Conservation (phyloP, 164 flowering plant genomes). For the Litsea cubeba region DNA sequence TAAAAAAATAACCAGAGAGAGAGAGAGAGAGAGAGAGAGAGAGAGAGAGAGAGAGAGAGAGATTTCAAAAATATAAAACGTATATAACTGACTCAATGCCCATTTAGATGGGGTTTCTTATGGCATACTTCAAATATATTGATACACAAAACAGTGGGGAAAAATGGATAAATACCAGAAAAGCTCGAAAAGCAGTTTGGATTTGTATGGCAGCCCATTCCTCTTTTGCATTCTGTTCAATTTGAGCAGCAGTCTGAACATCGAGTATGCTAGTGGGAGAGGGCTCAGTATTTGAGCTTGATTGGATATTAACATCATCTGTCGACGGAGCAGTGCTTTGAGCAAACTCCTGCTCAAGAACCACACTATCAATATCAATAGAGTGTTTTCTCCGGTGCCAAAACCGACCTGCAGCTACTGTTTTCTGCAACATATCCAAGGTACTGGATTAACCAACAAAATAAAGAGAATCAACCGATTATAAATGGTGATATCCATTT, state of each 20-base stretch:
- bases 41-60: no score
- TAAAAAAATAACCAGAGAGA: no score
- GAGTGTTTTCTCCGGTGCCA: slow-evolving; percentile 59
- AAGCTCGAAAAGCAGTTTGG: slow-evolving; percentile 92
- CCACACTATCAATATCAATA: slow-evolving; percentile 35
- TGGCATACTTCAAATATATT: neutral
- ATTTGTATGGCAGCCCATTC: slow-evolving; percentile 77
- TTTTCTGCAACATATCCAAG: slow-evolving; percentile 31
- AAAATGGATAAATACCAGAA: slow-evolving; percentile 55
- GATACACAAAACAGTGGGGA: neutral
- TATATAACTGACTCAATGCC: neutral
- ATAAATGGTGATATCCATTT: no score
- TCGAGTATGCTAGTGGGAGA: slow-evolving; percentile 38
- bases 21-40: no score
- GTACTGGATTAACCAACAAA: neutral
- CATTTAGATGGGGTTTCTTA: neutral
- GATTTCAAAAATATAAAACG: neutral
- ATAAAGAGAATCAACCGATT: neutral
- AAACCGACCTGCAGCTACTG: slow-evolving; percentile 32
- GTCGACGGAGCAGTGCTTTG: slow-evolving; percentile 20
- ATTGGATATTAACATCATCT: slow-evolving; percentile 28
- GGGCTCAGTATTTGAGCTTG: slow-evolving; percentile 31
- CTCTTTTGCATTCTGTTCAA: slow-evolving; percentile 40
- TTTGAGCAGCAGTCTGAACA: slow-evolving; percentile 30
- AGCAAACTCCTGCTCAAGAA: slow-evolving; percentile 36